Conservation (phyloP, 2,329 filamentous ascomycete genomes). For the Aspergillus arachidicola region DNA sequence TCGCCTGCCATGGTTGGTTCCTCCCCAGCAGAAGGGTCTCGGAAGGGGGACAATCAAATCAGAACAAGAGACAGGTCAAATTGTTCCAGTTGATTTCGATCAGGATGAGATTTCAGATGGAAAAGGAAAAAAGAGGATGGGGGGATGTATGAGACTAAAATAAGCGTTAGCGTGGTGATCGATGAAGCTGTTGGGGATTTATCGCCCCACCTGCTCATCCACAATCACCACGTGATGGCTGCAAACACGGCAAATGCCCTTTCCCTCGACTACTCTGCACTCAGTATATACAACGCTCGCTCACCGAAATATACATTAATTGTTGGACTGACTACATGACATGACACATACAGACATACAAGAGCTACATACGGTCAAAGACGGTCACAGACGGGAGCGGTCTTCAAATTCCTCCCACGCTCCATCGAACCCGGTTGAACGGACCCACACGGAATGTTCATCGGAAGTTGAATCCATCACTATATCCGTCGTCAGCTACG, state of each 20-base stretch:
- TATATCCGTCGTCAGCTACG: slow-evolving; percentile 16
- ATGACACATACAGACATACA: background rate
- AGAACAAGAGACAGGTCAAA: background rate
- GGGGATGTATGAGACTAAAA: slow-evolving; percentile 5
- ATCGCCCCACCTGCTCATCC: slow-evolving; percentile 31
- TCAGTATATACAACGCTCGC: no score
- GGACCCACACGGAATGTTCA: slow-evolving; percentile 37
- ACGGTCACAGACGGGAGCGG: slow-evolving; percentile 24
- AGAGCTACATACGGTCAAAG: slow-evolving; percentile 16
- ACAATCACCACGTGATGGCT: slow-evolving; percentile 27
- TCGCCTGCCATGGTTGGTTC: slow-evolving; percentile 28
- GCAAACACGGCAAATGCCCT: slow-evolving; percentile 2
- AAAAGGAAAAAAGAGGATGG: slow-evolving; percentile 7
- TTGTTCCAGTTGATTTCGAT: background rate
- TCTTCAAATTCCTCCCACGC: slow-evolving; percentile 39
- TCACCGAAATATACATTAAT: background rate
- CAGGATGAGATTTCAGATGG: background rate
- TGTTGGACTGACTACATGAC: background rate
- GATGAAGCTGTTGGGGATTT: slow-evolving; percentile 37
- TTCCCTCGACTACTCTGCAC: background rate
- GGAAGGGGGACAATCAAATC: no score
- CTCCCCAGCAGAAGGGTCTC: background rate
- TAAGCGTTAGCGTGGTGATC: slow-evolving; percentile 13
- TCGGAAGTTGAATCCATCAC: slow-evolving; percentile 41
- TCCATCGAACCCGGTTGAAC: slow-evolving; percentile 45